These are phyloP conservation scores for Cordyceps fumosorosea DNA, from an alignment of 2,329 filamentous ascomycete species.

Conservation along the genomic window DNA sequence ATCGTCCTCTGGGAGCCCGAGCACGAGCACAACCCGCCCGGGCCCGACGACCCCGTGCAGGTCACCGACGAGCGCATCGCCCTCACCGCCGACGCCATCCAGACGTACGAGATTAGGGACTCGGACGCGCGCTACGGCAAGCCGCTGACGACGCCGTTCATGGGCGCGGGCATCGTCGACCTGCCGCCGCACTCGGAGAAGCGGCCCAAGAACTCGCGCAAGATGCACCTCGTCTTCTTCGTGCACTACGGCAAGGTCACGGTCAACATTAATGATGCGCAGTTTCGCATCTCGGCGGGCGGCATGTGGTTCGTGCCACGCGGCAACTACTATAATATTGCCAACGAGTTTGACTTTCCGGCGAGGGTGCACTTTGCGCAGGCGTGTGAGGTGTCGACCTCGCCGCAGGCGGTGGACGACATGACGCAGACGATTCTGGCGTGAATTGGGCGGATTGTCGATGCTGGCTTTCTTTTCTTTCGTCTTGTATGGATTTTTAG, in stretches of 20 bases:
- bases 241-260: slow-evolving; percentile 76
- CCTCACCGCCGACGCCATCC: slow-evolving; percentile 48
- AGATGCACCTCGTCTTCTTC: slow-evolving; percentile 97
- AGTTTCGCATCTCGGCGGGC: slow-evolving; percentile 78
- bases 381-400: slow-evolving; percentile 55
- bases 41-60: slow-evolving; percentile 47
- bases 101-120: slow-evolving; percentile 51
- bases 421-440: slow-evolving; percentile 9
- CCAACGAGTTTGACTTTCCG: slow-evolving; percentile 65
- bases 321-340: slow-evolving; percentile 91
- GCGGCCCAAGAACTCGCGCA: slow-evolving; percentile 82
- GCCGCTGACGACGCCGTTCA: slow-evolving; percentile 75
- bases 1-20: slow-evolving; percentile 58
- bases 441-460: background rate
- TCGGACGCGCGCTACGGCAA: slow-evolving; percentile 85
- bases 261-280: slow-evolving; percentile 67
- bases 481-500: background rate
- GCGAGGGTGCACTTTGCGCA: slow-evolving; percentile 90
- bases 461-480: background rate
- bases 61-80: slow-evolving; percentile 50
- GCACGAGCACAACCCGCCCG: slow-evolving; percentile 47
- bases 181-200: slow-evolving; percentile 78
- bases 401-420: background rate
- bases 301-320: slow-evolving; percentile 92
- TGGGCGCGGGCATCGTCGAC: slow-evolving; percentile 86